Percentiles rank a stretch among this genome's conserved stretches.
phyloP scores from a whole-genome alignment of 1,139 yeast species.

The Yamadazyma dendronema region DNA sequence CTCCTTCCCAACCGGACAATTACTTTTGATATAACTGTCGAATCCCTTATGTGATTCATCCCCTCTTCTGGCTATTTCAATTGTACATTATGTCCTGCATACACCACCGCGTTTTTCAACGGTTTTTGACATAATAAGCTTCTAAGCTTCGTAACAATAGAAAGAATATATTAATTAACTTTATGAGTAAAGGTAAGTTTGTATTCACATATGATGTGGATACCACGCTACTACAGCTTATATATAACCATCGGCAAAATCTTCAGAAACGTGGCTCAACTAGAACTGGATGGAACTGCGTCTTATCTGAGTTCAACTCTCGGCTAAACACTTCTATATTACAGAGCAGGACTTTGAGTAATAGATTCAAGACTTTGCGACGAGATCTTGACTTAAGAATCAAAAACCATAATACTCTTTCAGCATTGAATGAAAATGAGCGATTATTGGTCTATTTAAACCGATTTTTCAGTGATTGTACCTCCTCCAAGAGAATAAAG shows the following conservation, averaged over 20 bases:
- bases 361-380: conserved; percentile 25
- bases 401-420: conserved; percentile 14
- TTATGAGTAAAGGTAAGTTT: conserved; percentile 16
- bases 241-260: conserved; percentile 21
- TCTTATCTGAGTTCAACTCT: conserved; percentile 24
- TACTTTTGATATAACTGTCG: no score
- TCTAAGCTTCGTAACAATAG: neutral
- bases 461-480: conserved; percentile 14
- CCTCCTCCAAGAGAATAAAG: no score
- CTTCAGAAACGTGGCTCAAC: conserved; percentile 30
- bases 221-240: conserved; percentile 21
- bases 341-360: conserved; percentile 31
- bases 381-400: conserved; percentile 23
- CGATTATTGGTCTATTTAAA: conserved; percentile 20
- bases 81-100: neutral
- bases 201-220: conserved; percentile 30
- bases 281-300: conserved; percentile 28
- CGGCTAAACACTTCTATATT: conserved; percentile 20
- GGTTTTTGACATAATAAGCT: neutral
- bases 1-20: no score
- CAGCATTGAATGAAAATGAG: conserved; percentile 28
- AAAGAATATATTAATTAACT: no score
- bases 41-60: no score
- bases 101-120: neutral
- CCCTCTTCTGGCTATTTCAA: neutral